A percentile compares a stretch with the other conserved stretches of the same genome.
phyloP scores from a whole-genome alignment of 2,329 filamentous ascomycete genomes.

The Xylariaceae sp. region DNA sequence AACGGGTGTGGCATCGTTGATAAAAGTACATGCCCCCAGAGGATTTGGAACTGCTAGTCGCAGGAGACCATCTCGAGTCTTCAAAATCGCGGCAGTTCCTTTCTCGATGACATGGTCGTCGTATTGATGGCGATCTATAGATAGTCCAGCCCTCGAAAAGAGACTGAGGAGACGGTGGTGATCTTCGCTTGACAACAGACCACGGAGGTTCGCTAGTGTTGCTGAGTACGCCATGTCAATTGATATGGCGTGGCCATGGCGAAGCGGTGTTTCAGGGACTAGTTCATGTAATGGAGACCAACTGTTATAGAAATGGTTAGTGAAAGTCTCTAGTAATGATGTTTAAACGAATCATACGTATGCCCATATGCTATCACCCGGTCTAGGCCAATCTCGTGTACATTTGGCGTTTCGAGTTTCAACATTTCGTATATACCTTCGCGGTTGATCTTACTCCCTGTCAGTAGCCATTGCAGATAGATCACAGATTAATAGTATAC shows the following conservation, averaged over 20 bases:
- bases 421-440: constrained; percentile 69
- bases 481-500: constrained; percentile 10
- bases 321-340: constrained; percentile 1
- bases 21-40: constrained; percentile 62
- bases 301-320: constrained; percentile 28
- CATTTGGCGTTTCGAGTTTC: constrained; percentile 67
- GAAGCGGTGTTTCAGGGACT: constrained; percentile 62
- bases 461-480: background rate
- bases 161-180: constrained; percentile 60
- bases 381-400: constrained; percentile 70
- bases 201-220: constrained; percentile 61
- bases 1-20: constrained; percentile 61
- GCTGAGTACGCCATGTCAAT: constrained; percentile 75
- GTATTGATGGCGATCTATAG: constrained; percentile 68
- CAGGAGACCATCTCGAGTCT: constrained; percentile 65
- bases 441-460: constrained; percentile 51
- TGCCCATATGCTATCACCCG: constrained; percentile 71
- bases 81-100: constrained; percentile 65
- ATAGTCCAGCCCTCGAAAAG: constrained; percentile 66
- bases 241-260: constrained; percentile 70
- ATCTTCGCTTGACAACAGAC: constrained; percentile 56
- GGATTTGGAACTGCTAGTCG: constrained; percentile 66
- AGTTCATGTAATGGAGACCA: constrained; percentile 72
- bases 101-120: constrained; percentile 61
- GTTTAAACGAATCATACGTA: constrained; percentile 36